Evolutionary conservation across 2,329 filamentous ascomycete genomes (phyloP).

Genomic region (Penicillium paneum): DNA sequence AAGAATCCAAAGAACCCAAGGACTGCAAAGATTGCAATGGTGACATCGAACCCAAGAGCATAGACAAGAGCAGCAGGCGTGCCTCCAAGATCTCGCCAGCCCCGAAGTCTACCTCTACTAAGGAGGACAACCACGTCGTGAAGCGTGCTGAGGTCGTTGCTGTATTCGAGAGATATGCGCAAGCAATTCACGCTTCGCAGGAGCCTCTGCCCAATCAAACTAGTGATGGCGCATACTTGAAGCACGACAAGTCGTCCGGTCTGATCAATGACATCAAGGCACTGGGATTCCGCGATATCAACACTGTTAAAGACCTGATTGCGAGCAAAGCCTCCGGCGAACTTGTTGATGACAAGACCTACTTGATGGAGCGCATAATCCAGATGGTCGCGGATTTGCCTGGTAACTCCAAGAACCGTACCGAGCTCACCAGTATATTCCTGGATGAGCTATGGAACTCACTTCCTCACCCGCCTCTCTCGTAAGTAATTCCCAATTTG

Average conservation of each 20-base stretch:
- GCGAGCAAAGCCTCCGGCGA: conserved; percentile 62
- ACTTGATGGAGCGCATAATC: conserved; percentile 72
- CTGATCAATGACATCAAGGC: conserved; percentile 57
- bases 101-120: conserved; percentile 25
- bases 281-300: conserved; percentile 57
- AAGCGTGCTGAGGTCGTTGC: conserved; percentile 42
- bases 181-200: conserved; percentile 53
- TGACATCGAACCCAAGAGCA: conserved; percentile 33
- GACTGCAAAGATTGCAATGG: conserved; percentile 27
- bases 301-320: conserved; percentile 61
- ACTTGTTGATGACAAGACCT: conserved; percentile 69
- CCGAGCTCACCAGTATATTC: conserved; percentile 64
- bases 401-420: conserved; percentile 58
- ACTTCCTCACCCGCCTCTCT: conserved; percentile 68
- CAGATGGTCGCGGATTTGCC: conserved; percentile 65
- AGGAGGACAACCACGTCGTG: conserved; percentile 28
- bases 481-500: conserved; percentile 44
- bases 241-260: conserved; percentile 50
- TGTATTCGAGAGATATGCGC: conserved; percentile 45
- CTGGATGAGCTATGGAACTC: conserved; percentile 68
- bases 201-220: conserved; percentile 62
- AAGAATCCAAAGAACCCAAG: conserved; percentile 31
- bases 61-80: conserved; percentile 26
- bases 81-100: conserved; percentile 31
- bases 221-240: conserved; percentile 61